phyloP scores from a whole-genome alignment of 1,139 yeast genomes.

The Blastobotrys apis region DNA sequence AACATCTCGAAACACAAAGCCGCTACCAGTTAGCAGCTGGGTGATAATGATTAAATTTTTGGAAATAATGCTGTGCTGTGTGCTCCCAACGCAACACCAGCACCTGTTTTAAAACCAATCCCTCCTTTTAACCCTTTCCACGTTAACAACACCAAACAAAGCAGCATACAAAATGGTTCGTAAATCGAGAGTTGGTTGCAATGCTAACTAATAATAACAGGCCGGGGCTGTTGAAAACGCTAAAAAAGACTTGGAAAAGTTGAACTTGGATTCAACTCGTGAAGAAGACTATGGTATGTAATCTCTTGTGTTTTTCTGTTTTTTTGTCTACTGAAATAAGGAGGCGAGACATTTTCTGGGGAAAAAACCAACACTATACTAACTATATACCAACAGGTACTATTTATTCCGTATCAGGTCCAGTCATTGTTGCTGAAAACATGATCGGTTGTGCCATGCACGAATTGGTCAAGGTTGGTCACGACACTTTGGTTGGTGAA shows the following conservation, averaged over 20 bases:
- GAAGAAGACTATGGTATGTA: slow-evolving; percentile 78
- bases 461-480: slow-evolving; percentile 95
- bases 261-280: slow-evolving; percentile 65
- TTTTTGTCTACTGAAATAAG: too few species aligned
- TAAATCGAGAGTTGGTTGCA: not conserved
- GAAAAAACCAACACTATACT: not conserved
- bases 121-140: not conserved
- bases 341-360: not conserved
- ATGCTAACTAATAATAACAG: slow-evolving; percentile 33
- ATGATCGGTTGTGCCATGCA: slow-evolving; percentile 99
- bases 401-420: slow-evolving; percentile 93
- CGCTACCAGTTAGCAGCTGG: too few species aligned
- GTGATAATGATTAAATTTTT: too few species aligned
- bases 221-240: slow-evolving; percentile 98
- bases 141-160: not conserved
- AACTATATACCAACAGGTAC: too few species aligned
- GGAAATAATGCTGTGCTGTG: too few species aligned
- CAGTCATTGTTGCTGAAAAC: slow-evolving; percentile 95
- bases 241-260: slow-evolving; percentile 85
- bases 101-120: too few species aligned
- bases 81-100: too few species aligned
- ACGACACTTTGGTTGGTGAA: slow-evolving; percentile 94
- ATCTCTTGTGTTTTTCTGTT: too few species aligned
- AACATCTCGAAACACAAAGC: too few species aligned
- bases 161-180: not conserved